Conservation (phyloP, 768 basidiomycete genomes). For the Suillus paluster region DNA sequence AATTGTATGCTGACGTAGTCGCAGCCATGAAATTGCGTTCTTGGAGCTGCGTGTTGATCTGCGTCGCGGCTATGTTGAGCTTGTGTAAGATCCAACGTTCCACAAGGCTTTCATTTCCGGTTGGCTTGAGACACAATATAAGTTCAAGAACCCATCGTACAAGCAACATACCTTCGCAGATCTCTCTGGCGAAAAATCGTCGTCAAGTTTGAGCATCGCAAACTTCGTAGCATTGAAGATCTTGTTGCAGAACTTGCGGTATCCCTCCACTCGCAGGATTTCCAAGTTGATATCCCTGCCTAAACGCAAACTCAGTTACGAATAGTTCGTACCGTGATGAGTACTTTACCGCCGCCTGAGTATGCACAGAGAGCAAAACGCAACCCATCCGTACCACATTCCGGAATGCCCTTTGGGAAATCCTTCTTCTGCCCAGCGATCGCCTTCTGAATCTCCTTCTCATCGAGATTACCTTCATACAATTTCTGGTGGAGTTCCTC, state of each 20-base stretch:
- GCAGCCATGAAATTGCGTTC: slow-evolving; percentile 94
- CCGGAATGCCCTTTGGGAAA: slow-evolving; percentile 98
- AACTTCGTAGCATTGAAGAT: slow-evolving; percentile 99
- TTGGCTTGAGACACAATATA: slow-evolving; percentile 55
- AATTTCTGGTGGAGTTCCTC: slow-evolving; percentile 86
- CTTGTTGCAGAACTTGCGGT: slow-evolving; percentile 99
- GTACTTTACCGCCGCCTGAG: slow-evolving; percentile 74
- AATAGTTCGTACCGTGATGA: neutral
- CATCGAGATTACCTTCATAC: slow-evolving; percentile 89
- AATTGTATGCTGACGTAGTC: slow-evolving; percentile 83
- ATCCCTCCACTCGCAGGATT: slow-evolving; percentile 94
- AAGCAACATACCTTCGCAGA: slow-evolving; percentile 59
- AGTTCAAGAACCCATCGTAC: neutral
- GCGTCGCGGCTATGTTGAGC: slow-evolving; percentile 77
- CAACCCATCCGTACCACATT: slow-evolving; percentile 97
- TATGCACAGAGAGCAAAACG: slow-evolving; percentile 96
- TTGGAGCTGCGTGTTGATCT: slow-evolving; percentile 74
- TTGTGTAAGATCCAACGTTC: slow-evolving; percentile 97
- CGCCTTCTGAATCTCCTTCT: slow-evolving; percentile 90
- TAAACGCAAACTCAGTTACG: slow-evolving; percentile 30
- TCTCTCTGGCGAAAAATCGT: slow-evolving; percentile 75
- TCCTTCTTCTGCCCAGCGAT: slow-evolving; percentile 97
- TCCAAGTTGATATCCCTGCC: slow-evolving; percentile 98
- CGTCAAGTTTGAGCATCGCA: slow-evolving; percentile 96
- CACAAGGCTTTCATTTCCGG: slow-evolving; percentile 88